Base-by-base conservation (phyloP, 2,329 filamentous ascomycete species). In the Proliferodiscus dingleyae region DNA sequence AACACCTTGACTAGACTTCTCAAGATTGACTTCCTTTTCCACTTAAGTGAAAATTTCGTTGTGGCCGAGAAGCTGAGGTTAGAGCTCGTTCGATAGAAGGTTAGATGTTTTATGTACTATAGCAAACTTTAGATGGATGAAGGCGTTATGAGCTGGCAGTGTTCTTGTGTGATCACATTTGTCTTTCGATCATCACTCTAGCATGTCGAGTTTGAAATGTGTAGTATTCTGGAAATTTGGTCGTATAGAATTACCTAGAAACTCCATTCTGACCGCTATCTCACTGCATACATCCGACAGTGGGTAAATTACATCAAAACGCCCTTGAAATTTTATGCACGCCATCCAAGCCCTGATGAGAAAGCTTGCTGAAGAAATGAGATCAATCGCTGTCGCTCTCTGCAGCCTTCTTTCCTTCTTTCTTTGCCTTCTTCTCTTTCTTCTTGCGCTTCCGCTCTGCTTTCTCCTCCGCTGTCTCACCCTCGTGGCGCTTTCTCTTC, bases 401-500 rank as follows among this genome's bases (percentile, higher is more conserved):
- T 26, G 71, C 62, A 18, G 57, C 58, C 39, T 60, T 71, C 52
- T 74, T 74, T 46, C 68, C 68, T 58, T 71, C 69, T 46, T 69
- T 74, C 63, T 76, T 71, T 46, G 67, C 66, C 49, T 71, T 71
- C 65, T 77, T 80, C 47, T 73, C 71, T 51, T 75, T 74, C 54
- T 69, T 69, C 59, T 73, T 72, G 59, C 71, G 68, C 50, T 70
- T 74, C 60, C 75, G 68, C 51, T 68, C 67, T 32, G 71, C 71
- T 61, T 77, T 80, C 69, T 77, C 81, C 63, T 87, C 83, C 21
- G 81, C 69, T 13, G 81, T 84, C 71, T 89, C 83, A 61, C 85
- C 84, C 28, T 88, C 83, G 65, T 87, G 84, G 76, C 89, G 82
- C 72, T 87, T 87, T 60, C 83, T 80, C 74, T 87, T 93, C 77